phyloP scores from a whole-genome alignment of 208 protist genomes.

The Ichthyophonus hoferi region DNA sequence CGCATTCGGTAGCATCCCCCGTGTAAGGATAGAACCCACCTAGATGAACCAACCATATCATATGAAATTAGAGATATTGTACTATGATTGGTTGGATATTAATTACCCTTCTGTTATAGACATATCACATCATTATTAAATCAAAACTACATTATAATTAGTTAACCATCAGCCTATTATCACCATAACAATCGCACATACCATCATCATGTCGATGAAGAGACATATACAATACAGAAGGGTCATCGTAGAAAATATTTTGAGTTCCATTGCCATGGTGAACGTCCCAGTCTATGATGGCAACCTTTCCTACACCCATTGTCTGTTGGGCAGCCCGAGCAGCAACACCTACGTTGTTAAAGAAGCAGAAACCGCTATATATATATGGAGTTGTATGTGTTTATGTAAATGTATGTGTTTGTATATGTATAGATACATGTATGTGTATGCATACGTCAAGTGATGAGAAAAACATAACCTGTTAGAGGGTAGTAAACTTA shows the following conservation, averaged over 20 bases:
- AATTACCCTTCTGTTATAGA: no score
- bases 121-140: no score
- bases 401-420: background rate
- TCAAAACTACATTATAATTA: no score
- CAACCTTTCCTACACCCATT: slow-evolving; percentile 24
- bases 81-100: no score
- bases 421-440: background rate
- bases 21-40: slow-evolving; percentile 42
- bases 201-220: slow-evolving; percentile 80
- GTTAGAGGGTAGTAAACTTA: no score
- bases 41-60: no score
- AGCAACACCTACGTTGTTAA: slow-evolving; percentile 56
- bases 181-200: no score
- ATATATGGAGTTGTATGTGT: no score
- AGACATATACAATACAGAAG: slow-evolving; percentile 72
- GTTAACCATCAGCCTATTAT: no score
- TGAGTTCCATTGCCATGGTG: slow-evolving; percentile 84
- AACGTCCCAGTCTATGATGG: slow-evolving; percentile 70
- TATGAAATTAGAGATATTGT: no score
- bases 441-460: background rate
- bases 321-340: background rate
- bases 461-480: background rate
- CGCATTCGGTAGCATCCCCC: slow-evolving; percentile 28
- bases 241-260: slow-evolving; percentile 71
- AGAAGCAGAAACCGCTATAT: slow-evolving; percentile 51